Conservation (phyloP, 176 grass and related monocot species). For the Musa itinerans region DNA sequence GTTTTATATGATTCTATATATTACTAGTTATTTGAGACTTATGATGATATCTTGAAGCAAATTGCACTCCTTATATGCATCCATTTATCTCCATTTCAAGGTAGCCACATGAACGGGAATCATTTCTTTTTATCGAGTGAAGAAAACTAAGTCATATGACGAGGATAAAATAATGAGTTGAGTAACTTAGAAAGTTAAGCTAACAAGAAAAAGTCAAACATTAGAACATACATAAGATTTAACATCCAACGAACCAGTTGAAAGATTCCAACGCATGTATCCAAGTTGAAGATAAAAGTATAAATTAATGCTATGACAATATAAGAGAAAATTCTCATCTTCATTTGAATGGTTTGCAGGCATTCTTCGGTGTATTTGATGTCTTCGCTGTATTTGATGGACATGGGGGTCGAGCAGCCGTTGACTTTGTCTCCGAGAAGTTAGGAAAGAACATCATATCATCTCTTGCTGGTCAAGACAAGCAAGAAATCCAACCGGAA, state of each 20-base stretch:
- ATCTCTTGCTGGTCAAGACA: conserved; percentile 14
- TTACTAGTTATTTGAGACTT: neutral
- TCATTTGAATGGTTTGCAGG: conserved; percentile 26
- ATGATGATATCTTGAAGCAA: neutral
- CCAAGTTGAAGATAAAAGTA: neutral
- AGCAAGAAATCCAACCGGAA: conserved; percentile 19
- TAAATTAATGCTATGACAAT: neutral
- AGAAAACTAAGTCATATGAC: no score
- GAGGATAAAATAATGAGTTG: no score
- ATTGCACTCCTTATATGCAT: no score
- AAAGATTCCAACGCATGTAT: neutral
- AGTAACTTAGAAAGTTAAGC: no score
- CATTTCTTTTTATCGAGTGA: neutral
- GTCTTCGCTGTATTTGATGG: no score
- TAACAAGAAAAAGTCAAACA: no score
- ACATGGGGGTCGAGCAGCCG: conserved; percentile 66
- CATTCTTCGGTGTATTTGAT: conserved; percentile 86
- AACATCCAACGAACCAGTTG: no score
- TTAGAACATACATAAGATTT: no score
- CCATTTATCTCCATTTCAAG: no score
- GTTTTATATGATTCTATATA: neutral
- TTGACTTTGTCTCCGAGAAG: conserved; percentile 58
- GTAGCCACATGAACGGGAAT: neutral
- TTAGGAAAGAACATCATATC: conserved; percentile 54
- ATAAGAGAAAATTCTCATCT: neutral